Conservation (phyloP, 1,284 basidiomycete genomes). For the Athelia sp. region DNA sequence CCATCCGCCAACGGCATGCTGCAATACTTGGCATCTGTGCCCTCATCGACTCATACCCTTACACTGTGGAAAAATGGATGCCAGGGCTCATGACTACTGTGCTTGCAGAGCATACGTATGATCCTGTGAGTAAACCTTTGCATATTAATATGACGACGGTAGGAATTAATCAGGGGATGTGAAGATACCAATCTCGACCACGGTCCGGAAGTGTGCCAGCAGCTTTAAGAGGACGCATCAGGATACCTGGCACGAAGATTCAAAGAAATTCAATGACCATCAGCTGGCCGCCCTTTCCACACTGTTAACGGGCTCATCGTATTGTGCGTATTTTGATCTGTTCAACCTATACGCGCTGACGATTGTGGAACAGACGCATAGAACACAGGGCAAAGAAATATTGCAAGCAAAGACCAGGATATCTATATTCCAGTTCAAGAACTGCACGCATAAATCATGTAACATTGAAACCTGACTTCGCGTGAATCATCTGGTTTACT, state of each 20-base stretch:
- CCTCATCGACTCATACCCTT: slow-evolving; percentile 77
- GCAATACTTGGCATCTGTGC: slow-evolving; percentile 79
- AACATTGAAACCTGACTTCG: too few relatives aligned
- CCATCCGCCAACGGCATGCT: slow-evolving; percentile 69
- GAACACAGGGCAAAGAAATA: too few relatives aligned
- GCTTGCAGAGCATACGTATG: slow-evolving; percentile 77
- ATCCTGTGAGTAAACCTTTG: slow-evolving; percentile 62
- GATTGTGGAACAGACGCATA: slow-evolving; percentile 33
- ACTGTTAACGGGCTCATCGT: slow-evolving; percentile 67
- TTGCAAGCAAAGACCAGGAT: too few relatives aligned
- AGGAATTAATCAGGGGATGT: slow-evolving; percentile 6
- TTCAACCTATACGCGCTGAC: not conserved
- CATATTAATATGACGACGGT: too few relatives aligned
- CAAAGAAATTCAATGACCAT: slow-evolving; percentile 68
- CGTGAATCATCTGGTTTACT: not conserved
- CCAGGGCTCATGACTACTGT: slow-evolving; percentile 67
- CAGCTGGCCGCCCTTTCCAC: slow-evolving; percentile 69
- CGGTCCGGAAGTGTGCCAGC: slow-evolving; percentile 67
- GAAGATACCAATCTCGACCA: slow-evolving; percentile 69
- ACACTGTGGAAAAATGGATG: slow-evolving; percentile 85
- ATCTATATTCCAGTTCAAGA: too few relatives aligned
- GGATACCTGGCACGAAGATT: slow-evolving; percentile 84
- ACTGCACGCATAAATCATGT: too few relatives aligned
- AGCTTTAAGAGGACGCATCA: slow-evolving; percentile 77
- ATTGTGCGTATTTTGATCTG: slow-evolving; percentile 43